phyloP scores from a whole-genome alignment of 345 rosid genomes.

The Syzygium oleosum region DNA sequence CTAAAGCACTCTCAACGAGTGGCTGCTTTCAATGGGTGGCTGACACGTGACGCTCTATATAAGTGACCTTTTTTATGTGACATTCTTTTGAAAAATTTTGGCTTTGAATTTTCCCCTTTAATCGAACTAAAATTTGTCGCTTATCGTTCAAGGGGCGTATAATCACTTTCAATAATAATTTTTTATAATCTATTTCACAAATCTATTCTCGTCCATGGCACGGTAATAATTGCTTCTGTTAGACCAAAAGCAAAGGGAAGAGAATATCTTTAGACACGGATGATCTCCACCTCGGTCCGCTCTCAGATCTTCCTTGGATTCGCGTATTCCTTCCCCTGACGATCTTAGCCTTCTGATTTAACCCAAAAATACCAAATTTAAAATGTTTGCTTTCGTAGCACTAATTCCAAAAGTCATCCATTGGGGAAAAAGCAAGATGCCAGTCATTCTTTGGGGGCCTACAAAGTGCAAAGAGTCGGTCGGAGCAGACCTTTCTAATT shows the following conservation, averaged over 20 bases:
- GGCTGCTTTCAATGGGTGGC: not conserved
- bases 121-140: no score
- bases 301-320: no score
- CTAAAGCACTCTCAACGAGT: not conserved
- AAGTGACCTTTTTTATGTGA: not conserved
- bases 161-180: no score
- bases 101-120: not conserved
- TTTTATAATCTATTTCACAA: no score
- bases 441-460: not conserved
- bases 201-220: no score
- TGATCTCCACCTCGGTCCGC: no score
- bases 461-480: not conserved
- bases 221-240: no score
- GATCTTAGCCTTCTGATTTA: not conserved
- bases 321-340: rapidly evolving
- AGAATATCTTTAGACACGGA: no score
- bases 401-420: not conserved
- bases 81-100: no score
- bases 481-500: not conserved
- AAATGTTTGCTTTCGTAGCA: not conserved
- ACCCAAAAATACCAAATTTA: not conserved
- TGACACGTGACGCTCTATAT: not conserved
- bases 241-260: no score
- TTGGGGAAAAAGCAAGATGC: not conserved
- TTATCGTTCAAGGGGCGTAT: no score